Evolutionary conservation across 768 basidiomycete genomes (phyloP).

Genomic region (Amanita pseudoporphyria): DNA sequence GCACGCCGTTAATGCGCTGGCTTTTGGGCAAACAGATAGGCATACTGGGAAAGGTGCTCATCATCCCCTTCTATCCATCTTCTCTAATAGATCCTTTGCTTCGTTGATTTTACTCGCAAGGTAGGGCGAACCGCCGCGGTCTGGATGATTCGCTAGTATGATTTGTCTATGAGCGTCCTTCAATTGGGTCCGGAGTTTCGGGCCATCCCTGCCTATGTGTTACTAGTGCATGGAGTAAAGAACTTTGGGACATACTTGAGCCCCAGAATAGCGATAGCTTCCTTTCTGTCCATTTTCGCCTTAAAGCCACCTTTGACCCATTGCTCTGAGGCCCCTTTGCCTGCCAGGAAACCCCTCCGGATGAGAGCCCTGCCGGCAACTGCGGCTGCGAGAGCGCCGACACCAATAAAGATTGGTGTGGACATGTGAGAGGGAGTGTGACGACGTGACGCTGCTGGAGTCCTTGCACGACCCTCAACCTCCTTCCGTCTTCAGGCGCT

Average conservation of each 20-base stretch:
- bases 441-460: background rate
- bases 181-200: slow-evolving; percentile 61
- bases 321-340: slow-evolving; percentile 59
- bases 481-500: too few relatives aligned
- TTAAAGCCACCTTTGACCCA: slow-evolving; percentile 94
- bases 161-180: slow-evolving; percentile 96
- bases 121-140: slow-evolving; percentile 97
- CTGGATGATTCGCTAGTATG: slow-evolving; percentile 98
- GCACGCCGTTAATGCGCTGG: background rate
- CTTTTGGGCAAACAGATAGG: background rate
- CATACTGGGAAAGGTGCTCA: slow-evolving; percentile 16
- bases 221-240: slow-evolving; percentile 1
- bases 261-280: slow-evolving; percentile 87
- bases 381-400: slow-evolving; percentile 70
- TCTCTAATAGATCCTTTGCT: slow-evolving; percentile 88
- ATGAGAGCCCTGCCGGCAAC: slow-evolving; percentile 65
- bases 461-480: background rate
- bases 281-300: slow-evolving; percentile 91
- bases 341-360: slow-evolving; percentile 49
- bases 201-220: slow-evolving; percentile 57
- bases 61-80: slow-evolving; percentile 43
- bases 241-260: slow-evolving; percentile 58
- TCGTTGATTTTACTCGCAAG: slow-evolving; percentile 98
- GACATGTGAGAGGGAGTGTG: slow-evolving; percentile 40
- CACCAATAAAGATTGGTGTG: slow-evolving; percentile 66